Evolutionary conservation across 257 asterid species (phyloP).

Genomic region (Solanum corneliomulleri): DNA sequence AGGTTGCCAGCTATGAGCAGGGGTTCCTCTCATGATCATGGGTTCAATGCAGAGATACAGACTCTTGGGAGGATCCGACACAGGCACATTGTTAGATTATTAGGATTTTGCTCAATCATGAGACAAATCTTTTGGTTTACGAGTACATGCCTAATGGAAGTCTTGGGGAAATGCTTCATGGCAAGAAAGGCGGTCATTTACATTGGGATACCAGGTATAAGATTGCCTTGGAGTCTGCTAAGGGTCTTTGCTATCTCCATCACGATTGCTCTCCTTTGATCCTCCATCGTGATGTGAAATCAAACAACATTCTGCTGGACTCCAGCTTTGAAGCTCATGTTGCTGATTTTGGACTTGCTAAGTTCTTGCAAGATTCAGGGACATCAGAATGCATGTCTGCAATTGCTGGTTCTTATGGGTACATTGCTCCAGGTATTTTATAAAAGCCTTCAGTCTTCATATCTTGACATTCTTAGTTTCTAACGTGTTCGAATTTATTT

Average conservation of each 20-base stretch:
- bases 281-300: conserved; percentile 87
- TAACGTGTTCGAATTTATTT: background rate
- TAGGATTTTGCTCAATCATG: conserved; percentile 94
- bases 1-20: conserved; percentile 76
- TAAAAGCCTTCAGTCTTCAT: background rate
- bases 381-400: conserved; percentile 98
- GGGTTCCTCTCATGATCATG: conserved; percentile 90
- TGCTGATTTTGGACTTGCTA: conserved; percentile 97
- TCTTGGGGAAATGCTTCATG: conserved; percentile 87
- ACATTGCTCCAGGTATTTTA: conserved; percentile 84
- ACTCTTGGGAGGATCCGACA: conserved; percentile 93
- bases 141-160: conserved; percentile 98
- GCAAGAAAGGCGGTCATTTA: conserved; percentile 94
- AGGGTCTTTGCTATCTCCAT: conserved; percentile 96
- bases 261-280: conserved; percentile 95
- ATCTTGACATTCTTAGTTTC: background rate
- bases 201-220: conserved; percentile 86
- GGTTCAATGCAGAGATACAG: conserved; percentile 93
- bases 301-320: conserved; percentile 81
- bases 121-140: conserved; percentile 76
- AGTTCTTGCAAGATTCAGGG: conserved; percentile 92
- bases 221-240: conserved; percentile 83
- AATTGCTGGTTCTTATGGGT: conserved; percentile 97
- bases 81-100: conserved; percentile 74
- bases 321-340: conserved; percentile 87